Base-by-base conservation (phyloP, 2,329 filamentous ascomycete genomes). In the Fusarium illudens region DNA sequence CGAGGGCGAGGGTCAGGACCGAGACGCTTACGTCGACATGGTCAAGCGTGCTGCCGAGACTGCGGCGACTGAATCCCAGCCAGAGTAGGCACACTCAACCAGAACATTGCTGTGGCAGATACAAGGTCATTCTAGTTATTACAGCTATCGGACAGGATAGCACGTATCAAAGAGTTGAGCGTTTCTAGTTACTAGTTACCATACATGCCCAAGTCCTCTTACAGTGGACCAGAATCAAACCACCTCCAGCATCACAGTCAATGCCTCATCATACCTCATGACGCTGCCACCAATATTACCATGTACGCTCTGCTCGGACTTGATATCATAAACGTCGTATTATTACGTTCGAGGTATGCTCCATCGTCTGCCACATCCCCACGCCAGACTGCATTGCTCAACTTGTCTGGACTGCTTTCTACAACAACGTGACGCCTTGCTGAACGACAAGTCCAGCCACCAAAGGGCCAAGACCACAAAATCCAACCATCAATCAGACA, bases 291-390 rank as follows among this genome's bases (percentile, higher is more conserved):
- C 11, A 48, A 29, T 30, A 11, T 7, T 7, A 49, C 25, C 25
- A 30, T 12, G 8, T 12, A 49, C 27, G 5, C 44, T 64, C 49
- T 55, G 58, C 71, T 60, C 53, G 64, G 33, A 44, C 54, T 62
- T 73, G 61, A 72, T 72, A 73, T 71, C 65, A 65, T 70, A 69
- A 70, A 59, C 58, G 61, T 55, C 71, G 64, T 69, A 63, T 67
- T 68, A 64, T 42, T 30, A 61, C 60, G 50, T 66, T 46, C 30
- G 44, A 61, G 50, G 58, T 53, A 59, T 61, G 59, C 57, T 57
- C 51, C 65, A 51, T 51, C 54, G 59, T 42, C 50, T 51, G 32
- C 20, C 34, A 17, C 20, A 17, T 49, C 58, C 46, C 46, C 60
- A 36, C 58, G 34, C 33, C 64, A 69, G 62, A 60, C 54, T 69